Conservation (phyloP, 2,329 filamentous ascomycete species). For the Paecilomyces variotii region DNA sequence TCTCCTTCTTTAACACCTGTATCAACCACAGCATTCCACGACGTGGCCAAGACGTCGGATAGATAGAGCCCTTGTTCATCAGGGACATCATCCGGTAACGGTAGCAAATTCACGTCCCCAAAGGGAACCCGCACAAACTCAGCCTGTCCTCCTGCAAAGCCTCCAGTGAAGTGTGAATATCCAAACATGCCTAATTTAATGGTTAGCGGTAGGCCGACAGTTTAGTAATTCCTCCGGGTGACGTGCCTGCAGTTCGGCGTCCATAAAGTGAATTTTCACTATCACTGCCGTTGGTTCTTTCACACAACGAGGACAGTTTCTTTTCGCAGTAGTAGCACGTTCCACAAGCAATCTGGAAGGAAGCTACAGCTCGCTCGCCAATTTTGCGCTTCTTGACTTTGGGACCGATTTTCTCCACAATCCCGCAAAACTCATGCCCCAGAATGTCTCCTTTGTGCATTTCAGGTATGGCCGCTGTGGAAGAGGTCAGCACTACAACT, state of each 20-base stretch:
- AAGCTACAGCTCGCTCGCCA: slow-evolving; percentile 68
- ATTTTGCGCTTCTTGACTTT: slow-evolving; percentile 46
- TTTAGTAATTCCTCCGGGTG: no score
- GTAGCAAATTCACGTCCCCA: slow-evolving; percentile 72
- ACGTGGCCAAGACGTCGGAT: slow-evolving; percentile 73
- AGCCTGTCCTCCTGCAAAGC: slow-evolving; percentile 79
- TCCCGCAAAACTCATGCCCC: slow-evolving; percentile 50
- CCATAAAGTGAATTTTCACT: slow-evolving; percentile 71
- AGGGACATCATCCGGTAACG: slow-evolving; percentile 68
- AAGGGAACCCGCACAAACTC: slow-evolving; percentile 78
- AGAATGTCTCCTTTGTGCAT: slow-evolving; percentile 59
- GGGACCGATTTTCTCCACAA: slow-evolving; percentile 48
- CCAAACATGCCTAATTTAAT: slow-evolving; percentile 51
- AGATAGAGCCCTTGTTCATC: slow-evolving; percentile 80
- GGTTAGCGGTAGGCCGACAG: slow-evolving; percentile 6
- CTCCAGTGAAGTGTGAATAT: slow-evolving; percentile 69
- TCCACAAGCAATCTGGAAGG: slow-evolving; percentile 70
- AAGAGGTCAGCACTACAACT: not conserved
- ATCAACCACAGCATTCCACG: slow-evolving; percentile 75
- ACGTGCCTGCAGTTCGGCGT: slow-evolving; percentile 59
- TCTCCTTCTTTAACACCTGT: slow-evolving; percentile 70
- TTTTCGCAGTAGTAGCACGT: slow-evolving; percentile 69
- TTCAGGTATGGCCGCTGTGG: slow-evolving; percentile 48
- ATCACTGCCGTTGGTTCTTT: slow-evolving; percentile 68
- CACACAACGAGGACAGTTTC: slow-evolving; percentile 72